Evolutionary conservation across 192 early-diverging fungal genomes (phyloP).

Genomic region (Linnemannia schmuckeri): DNA sequence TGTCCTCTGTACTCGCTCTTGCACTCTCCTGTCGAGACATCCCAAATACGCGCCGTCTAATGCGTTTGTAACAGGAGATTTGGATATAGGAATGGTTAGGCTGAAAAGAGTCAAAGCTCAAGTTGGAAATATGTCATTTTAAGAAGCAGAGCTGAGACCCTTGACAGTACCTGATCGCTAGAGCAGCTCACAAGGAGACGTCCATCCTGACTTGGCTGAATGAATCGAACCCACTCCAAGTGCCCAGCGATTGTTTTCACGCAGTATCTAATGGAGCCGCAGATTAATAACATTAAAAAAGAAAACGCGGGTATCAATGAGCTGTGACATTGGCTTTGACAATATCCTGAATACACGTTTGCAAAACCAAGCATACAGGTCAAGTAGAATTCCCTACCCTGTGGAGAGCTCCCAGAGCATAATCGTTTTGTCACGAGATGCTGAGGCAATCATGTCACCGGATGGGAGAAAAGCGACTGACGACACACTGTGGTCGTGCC

Average conservation of each 20-base stretch:
- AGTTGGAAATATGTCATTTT: not conserved
- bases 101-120: not conserved
- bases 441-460: constrained; percentile 87
- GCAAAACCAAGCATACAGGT: not conserved
- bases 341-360: not conserved
- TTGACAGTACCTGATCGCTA: constrained; percentile 82
- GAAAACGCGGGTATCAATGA: not conserved
- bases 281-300: constrained; percentile 15
- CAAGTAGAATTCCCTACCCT: constrained; percentile 66
- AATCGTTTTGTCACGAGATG: constrained; percentile 91
- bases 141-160: not conserved
- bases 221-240: constrained; percentile 88
- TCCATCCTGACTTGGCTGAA: constrained; percentile 79
- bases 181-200: constrained; percentile 80
- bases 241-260: constrained; percentile 85
- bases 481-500: constrained; percentile 95
- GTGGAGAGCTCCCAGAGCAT: constrained; percentile 90
- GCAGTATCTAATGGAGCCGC: constrained; percentile 71
- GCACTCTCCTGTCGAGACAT: constrained; percentile 77
- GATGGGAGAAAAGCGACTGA: constrained; percentile 81
- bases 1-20: constrained; percentile 89
- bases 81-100: not conserved
- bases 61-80: not conserved
- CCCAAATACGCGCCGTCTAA: constrained; percentile 89
- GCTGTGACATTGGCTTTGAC: not conserved